Evolutionary conservation across 768 basidiomycete species (phyloP), one percentile per base, ranked within the genome.

Genomic region (Lentinula lateritia): DNA sequence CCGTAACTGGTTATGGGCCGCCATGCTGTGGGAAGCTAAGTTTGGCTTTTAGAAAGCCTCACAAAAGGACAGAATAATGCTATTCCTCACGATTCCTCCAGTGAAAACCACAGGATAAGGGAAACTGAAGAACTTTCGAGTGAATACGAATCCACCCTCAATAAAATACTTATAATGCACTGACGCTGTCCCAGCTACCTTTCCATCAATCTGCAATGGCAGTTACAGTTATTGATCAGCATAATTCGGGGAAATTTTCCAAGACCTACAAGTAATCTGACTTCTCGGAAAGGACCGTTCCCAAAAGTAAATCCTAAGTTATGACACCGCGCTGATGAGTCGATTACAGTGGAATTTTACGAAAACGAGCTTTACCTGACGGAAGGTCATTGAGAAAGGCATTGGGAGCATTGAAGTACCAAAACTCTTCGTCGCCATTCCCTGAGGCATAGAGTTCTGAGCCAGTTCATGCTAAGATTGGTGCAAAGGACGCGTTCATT

Each of bases 401-500:
- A 63, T 82, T 74, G 1, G 83, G 71, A 5, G 67, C 68, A 61
- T 84, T 59, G 20, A 38, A 61, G 35, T 28, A 41, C 23, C 15
- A 93, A 68, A 91, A 92, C 72, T 93, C 91, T 68, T 85, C 85
- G 3, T 78, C 65, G 4, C 73, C 75, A 60, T 82, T 84, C 0
- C 84, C 83, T 1, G 77, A 90, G 15, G 90, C 89, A 63, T 84
- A 84, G 2, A 92, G 74, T 69, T 92, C 89, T 8, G 85, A 88
- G 28, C 10, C 20, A 28, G 7, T 23, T 32, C 20, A 50, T n/a
- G 42, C 15, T 43, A n/a, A 50, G 48, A 50, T n/a, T 8, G 28
- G 20, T 6, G 23, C 16, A 50, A 4, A 9, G 12, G 48, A 23
- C 18, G 18, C 63, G 83, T 84, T 82, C 7, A 13, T 36, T 54